Conservation (phyloP, 768 basidiomycete genomes). For the Lactifluus volemus region DNA sequence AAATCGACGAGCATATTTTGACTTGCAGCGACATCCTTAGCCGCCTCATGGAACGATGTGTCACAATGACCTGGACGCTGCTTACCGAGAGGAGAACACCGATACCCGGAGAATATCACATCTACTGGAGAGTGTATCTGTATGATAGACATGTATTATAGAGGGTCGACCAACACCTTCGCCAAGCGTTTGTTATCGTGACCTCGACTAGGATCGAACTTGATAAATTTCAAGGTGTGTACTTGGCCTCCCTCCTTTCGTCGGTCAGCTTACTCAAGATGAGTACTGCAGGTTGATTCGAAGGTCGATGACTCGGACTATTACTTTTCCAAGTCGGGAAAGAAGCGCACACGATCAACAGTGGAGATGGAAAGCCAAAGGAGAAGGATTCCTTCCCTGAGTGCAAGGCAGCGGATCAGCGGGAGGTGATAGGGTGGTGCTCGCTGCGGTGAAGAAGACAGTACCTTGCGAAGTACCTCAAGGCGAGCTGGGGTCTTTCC, state of each 20-base stretch:
- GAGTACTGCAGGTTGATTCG: constrained; percentile 54
- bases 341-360: constrained; percentile 65
- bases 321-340: constrained; percentile 79
- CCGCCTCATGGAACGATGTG: neutral
- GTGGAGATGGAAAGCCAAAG: constrained; percentile 91
- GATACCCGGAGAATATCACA: no score
- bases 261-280: neutral
- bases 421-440: constrained; percentile 67
- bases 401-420: constrained; percentile 86
- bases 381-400: constrained; percentile 80
- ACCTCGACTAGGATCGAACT: no score
- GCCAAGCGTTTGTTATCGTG: no score
- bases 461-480: constrained; percentile 87
- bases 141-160: no score
- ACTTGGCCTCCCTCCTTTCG: constrained; percentile 1
- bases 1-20: neutral
- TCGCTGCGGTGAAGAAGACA: constrained; percentile 84
- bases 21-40: neutral
- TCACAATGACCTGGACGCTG: neutral
- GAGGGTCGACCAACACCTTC: no score
- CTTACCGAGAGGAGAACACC: no score
- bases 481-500: constrained; percentile 85
- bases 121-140: no score
- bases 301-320: constrained; percentile 93
- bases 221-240: constrained; percentile 60